Base-by-base conservation (phyloP, 352 stramenopile genomes). In the Albugo candida region DNA sequence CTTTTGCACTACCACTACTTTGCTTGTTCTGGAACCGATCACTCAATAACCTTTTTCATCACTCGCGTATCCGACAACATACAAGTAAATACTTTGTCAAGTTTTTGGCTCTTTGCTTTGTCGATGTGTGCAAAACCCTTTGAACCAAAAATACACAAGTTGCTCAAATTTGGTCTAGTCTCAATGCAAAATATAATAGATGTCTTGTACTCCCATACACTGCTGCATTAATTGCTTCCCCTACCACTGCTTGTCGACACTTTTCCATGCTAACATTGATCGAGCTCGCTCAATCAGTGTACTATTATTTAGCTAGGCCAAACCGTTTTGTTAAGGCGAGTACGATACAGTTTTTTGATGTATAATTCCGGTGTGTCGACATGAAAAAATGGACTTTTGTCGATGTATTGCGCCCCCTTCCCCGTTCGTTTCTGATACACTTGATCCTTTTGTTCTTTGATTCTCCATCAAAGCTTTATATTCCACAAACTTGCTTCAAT, bases 131-230 rank as follows among this genome's bases (percentile, higher is more conserved):
- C 48, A 11, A 60, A 69, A 11, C 53, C 54, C 0, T 45, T 38
- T 2, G 47, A 63, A 3, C 56, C 56, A 39, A 67, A 64, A 14
- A 69, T 57, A 17, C 51, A 45, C 8, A 64, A 31, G n/a, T 61
- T 41, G 0, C 44, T 43, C 16, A 69, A 10, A 5, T 0, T 3
- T n/a, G 51, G 47, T 13, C 54, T 51, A n/a, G 39, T 27, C 14
- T 49, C 53, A 19, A 56, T 57, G 1, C 12, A 55, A 24, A 60
- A 3, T 35, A 65, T 46, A 20, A 45, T 59, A 18, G 61, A 49
- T n/a, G 55, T 31, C 24, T 31, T 31, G 8, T 31, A 10, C 8
- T 61, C 3, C 10, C 36, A 6, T 65, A 65, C 6, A 65, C 44
- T 0, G 54, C 48, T 4, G 51, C 65, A 41, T 53, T 59, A 1